These are phyloP conservation scores for Naematelia encephala DNA, from an alignment of 768 basidiomycete genomes.

Conservation along the genomic window DNA sequence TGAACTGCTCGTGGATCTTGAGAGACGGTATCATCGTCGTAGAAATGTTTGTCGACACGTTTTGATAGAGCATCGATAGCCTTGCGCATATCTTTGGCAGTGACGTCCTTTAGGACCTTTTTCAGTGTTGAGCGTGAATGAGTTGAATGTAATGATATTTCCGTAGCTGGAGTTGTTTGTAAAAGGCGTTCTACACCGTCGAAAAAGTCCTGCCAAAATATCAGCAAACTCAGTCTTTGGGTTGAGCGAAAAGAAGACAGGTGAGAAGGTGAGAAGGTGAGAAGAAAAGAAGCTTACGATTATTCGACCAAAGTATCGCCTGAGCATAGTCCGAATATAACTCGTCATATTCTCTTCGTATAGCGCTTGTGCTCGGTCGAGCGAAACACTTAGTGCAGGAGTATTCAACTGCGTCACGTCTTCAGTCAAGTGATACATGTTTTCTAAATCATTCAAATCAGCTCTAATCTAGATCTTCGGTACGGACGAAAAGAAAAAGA, in stretches of 20 bases:
- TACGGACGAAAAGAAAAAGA: background rate
- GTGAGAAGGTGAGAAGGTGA: background rate
- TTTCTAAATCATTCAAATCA: slow-evolving; percentile 59
- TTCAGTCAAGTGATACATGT: slow-evolving; percentile 89
- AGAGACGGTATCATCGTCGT: slow-evolving; percentile 56
- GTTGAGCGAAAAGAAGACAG: background rate
- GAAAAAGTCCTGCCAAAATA: slow-evolving; percentile 73
- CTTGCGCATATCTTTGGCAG: slow-evolving; percentile 83
- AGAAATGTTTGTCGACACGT: slow-evolving; percentile 91
- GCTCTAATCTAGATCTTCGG: background rate
- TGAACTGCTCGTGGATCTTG: slow-evolving; percentile 48
- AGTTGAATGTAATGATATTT: slow-evolving; percentile 68
- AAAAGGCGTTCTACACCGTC: slow-evolving; percentile 85
- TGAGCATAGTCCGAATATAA: slow-evolving; percentile 81
- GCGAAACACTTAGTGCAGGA: slow-evolving; percentile 62
- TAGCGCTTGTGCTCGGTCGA: slow-evolving; percentile 70
- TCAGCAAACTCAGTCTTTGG: background rate
- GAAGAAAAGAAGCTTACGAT: slow-evolving; percentile 59
- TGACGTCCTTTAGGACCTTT: slow-evolving; percentile 79
- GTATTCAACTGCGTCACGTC: slow-evolving; percentile 72
- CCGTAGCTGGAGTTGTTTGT: slow-evolving; percentile 70
- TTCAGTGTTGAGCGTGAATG: slow-evolving; percentile 77
- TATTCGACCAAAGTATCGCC: slow-evolving; percentile 79
- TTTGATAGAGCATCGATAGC: slow-evolving; percentile 79
- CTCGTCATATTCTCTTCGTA: slow-evolving; percentile 85